phyloP scores from a whole-genome alignment of 75 land plant species.

The Pinus taeda region DNA sequence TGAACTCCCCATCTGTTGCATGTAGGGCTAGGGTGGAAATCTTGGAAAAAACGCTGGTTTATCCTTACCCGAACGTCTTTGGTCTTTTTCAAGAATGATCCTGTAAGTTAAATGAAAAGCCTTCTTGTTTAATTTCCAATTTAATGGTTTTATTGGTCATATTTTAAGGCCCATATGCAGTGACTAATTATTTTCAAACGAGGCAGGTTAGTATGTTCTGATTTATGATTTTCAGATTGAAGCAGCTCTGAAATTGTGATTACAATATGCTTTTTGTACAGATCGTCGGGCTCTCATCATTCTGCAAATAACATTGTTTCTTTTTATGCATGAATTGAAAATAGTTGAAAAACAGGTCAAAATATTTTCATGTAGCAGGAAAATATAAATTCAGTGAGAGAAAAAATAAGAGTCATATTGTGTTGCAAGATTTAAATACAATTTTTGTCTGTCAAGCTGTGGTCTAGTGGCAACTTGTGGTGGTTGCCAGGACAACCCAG shows the following conservation, averaged over 20 bases:
- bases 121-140: background rate
- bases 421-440: background rate
- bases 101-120: conserved; percentile 49
- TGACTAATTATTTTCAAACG: background rate
- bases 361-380: background rate
- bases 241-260: background rate
- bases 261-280: background rate
- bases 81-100: conserved; percentile 96
- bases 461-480: no score
- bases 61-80: conserved; percentile 94
- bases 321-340: background rate
- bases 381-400: background rate
- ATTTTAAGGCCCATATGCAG: background rate
- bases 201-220: background rate
- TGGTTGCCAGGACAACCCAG: no score
- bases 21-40: conserved; percentile 97
- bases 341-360: background rate
- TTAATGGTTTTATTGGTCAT: background rate
- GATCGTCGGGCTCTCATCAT: background rate
- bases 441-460: no score
- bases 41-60: conserved; percentile 99
- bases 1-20: background rate
- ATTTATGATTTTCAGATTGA: background rate
- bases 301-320: background rate
- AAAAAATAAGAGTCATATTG: background rate